Conservation (phyloP, 306 rosid species). For the Dalbergia cochinchinensis region DNA sequence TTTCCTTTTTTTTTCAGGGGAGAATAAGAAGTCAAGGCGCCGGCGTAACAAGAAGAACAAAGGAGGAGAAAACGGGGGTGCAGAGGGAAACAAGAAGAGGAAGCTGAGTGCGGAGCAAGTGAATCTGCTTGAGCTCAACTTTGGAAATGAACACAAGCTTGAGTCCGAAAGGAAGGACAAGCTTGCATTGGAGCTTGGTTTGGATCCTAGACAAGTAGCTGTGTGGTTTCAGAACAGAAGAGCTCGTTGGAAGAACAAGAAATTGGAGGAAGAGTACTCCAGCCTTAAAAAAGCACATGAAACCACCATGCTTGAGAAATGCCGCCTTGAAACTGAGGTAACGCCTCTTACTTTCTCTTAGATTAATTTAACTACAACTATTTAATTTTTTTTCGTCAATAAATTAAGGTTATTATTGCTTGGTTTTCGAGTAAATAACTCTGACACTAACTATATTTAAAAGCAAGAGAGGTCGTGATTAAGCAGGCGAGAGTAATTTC, state of each 20-base stretch:
- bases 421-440: constrained; percentile 22
- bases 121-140: constrained; percentile 67
- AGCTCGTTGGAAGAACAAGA: constrained; percentile 97
- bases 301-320: constrained; percentile 61
- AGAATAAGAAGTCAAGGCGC: constrained; percentile 60
- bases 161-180: constrained; percentile 84
- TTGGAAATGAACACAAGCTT: constrained; percentile 80
- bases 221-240: constrained; percentile 97
- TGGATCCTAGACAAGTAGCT: constrained; percentile 93
- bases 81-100: constrained; percentile 67
- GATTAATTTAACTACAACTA: not conserved
- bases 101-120: constrained; percentile 81
- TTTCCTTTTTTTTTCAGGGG: constrained; percentile 41
- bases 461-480: too few species aligned
- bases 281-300: constrained; percentile 67
- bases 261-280: constrained; percentile 82
- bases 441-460: too few species aligned
- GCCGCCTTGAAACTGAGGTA: constrained; percentile 83
- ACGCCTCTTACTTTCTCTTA: not conserved
- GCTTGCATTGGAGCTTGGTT: constrained; percentile 82
- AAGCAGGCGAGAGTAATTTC: constrained; percentile 5
- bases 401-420: not conserved
- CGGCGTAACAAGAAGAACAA: constrained; percentile 73
- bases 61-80: constrained; percentile 54
- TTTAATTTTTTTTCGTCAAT: not conserved